These are phyloP conservation scores for Suhomyces ambrosiae DNA, from an alignment of 1,139 yeast species.

Conservation along the genomic window DNA sequence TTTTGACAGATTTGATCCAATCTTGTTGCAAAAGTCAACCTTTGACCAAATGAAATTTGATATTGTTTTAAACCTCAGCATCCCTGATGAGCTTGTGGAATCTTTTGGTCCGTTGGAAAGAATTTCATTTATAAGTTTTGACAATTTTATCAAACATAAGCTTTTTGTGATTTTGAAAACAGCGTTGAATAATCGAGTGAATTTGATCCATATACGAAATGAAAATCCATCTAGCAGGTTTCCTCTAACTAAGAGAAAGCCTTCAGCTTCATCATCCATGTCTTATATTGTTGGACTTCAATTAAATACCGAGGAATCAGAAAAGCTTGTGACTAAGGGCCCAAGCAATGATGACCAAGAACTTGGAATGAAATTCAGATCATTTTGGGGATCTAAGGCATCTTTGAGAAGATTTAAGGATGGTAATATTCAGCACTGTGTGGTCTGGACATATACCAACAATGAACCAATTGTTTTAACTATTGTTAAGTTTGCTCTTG, in stretches of 20 bases:
- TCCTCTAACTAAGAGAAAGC: conserved; percentile 61
- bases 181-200: conserved; percentile 71
- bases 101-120: conserved; percentile 72
- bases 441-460: conserved; percentile 71
- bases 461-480: conserved; percentile 67
- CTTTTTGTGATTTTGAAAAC: conserved; percentile 57
- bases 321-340: conserved; percentile 82
- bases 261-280: conserved; percentile 33
- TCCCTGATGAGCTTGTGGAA: conserved; percentile 41
- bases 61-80: conserved; percentile 52
- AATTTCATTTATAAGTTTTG: conserved; percentile 70
- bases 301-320: conserved; percentile 74
- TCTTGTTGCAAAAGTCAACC: conserved; percentile 69
- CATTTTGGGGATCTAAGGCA: conserved; percentile 88
- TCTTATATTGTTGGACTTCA: conserved; percentile 61
- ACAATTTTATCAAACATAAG: conserved; percentile 63
- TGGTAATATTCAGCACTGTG: conserved; percentile 86
- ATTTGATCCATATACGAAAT: conserved; percentile 44
- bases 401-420: conserved; percentile 89
- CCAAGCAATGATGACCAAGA: conserved; percentile 67
- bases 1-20: conserved; percentile 80
- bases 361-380: conserved; percentile 64
- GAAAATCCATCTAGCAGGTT: conserved; percentile 33
- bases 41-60: conserved; percentile 67
- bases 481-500: conserved; percentile 64